Conservation (phyloP, 345 rosid genomes). For the Chamaenerion angustifolium region DNA sequence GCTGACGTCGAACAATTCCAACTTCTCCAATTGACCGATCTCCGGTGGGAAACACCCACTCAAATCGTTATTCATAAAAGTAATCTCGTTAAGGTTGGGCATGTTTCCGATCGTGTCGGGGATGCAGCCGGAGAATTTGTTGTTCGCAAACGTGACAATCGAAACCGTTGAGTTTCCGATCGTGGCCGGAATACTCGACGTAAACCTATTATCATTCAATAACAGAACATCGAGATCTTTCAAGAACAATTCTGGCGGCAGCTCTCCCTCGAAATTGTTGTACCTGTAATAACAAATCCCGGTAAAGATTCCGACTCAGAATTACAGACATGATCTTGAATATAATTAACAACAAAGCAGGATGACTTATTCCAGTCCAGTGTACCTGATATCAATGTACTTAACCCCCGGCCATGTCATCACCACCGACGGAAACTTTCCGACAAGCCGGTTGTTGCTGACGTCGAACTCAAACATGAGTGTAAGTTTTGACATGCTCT, state of each 20-base stretch:
- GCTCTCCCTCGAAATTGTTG: slow-evolving; percentile 61
- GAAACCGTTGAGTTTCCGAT: slow-evolving; percentile 48
- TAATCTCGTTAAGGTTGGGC: slow-evolving; percentile 49
- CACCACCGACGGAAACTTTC: slow-evolving; percentile 43
- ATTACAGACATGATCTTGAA: too few species aligned
- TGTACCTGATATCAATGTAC: slow-evolving; percentile 34
- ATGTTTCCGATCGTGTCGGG: slow-evolving; percentile 54
- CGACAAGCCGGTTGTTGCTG: slow-evolving; percentile 77
- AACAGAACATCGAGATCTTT: slow-evolving; percentile 51
- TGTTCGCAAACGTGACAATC: slow-evolving; percentile 50
- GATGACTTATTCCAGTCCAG: too few species aligned
- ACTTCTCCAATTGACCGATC: slow-evolving; percentile 33
- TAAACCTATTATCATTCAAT: slow-evolving; percentile 68
- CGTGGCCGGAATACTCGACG: slow-evolving; percentile 42
- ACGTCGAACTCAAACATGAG: slow-evolving; percentile 68
- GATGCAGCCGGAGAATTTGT: slow-evolving; percentile 61
- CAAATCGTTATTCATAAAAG: slow-evolving; percentile 32
- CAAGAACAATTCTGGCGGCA: slow-evolving; percentile 41
- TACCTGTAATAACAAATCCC: too few species aligned
- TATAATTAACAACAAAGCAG: too few species aligned
- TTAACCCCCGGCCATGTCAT: slow-evolving; percentile 40
- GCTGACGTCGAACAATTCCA: slow-evolving; percentile 48
- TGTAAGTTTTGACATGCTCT: slow-evolving; percentile 28
- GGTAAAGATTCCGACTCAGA: too few species aligned
- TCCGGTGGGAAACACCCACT: slow-evolving; percentile 70